These are phyloP conservation scores for Flaveria floridana DNA, from an alignment of 140 eudicot genomes.

Conservation along the genomic window DNA sequence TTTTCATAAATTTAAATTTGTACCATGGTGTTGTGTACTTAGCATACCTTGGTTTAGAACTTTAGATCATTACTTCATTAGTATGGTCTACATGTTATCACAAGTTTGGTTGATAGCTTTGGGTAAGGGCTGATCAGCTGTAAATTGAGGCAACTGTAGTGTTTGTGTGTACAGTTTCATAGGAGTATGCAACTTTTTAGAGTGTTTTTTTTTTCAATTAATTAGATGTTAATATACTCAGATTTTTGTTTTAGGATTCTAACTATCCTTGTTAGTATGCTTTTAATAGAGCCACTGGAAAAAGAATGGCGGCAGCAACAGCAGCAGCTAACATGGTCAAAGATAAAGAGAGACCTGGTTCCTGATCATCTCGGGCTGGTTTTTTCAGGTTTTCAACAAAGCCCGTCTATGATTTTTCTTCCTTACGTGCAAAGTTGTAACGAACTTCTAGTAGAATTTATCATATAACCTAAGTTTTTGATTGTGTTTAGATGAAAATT, in stretches of 20 bases:
- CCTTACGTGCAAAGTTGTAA: not conserved
- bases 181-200: not conserved
- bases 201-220: no score
- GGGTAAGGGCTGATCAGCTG: not conserved
- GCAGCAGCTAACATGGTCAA: conserved; percentile 9
- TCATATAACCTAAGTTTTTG: not conserved
- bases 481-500: not conserved
- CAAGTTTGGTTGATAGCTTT: not conserved
- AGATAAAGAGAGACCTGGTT: not conserved
- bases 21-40: not conserved
- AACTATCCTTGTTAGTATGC: no score
- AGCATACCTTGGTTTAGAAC: not conserved
- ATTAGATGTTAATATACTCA: no score
- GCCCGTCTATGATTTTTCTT: not conserved
- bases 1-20: not conserved
- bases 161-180: not conserved
- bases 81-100: not conserved
- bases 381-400: conserved; percentile 17
- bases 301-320: not conserved
- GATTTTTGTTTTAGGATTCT: no score
- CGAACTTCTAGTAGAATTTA: not conserved
- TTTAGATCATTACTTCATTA: not conserved
- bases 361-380: not conserved
- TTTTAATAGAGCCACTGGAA: no score
- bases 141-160: not conserved